These are phyloP conservation scores for Ophiostoma quercus DNA, from an alignment of 2,329 filamentous ascomycete genomes.

Conservation along the genomic window DNA sequence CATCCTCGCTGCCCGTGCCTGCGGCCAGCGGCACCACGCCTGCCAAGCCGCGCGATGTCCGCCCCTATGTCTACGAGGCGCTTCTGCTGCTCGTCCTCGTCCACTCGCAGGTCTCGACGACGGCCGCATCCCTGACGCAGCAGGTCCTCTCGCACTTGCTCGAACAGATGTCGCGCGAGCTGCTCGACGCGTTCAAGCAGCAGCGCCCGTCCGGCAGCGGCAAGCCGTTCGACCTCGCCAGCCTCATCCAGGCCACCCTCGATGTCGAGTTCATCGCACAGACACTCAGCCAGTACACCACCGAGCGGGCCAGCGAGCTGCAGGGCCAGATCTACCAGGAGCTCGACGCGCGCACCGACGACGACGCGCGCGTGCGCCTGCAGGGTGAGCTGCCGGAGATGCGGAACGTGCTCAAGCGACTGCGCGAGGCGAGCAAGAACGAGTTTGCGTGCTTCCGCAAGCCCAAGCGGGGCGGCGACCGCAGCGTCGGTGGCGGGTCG, in stretches of 20 bases:
- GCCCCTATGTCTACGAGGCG: conserved; percentile 82
- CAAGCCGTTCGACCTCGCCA: conserved; percentile 61
- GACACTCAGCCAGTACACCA: conserved; percentile 84
- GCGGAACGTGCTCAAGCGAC: conserved; percentile 76
- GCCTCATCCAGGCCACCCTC: conserved; percentile 92
- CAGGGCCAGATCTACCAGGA: conserved; percentile 86
- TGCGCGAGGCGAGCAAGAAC: conserved; percentile 74
- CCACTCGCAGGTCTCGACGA: conserved; percentile 83
- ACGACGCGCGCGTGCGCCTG: conserved; percentile 70
- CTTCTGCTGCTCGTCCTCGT: conserved; percentile 83
- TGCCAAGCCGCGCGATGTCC: conserved; percentile 62
- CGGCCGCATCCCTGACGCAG: conserved; percentile 66
- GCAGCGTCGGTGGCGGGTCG: background rate
- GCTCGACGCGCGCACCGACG: conserved; percentile 82
- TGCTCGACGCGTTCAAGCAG: conserved; percentile 73
- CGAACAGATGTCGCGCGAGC: conserved; percentile 70
- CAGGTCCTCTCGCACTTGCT: conserved; percentile 83
- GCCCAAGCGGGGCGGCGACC: conserved; percentile 40
- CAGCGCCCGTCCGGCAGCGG: conserved; percentile 34
- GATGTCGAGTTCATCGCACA: conserved; percentile 97
- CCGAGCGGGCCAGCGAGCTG: conserved; percentile 70
- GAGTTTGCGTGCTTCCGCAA: conserved; percentile 85
- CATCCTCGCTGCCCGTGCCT: background rate
- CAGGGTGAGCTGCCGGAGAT: conserved; percentile 88
- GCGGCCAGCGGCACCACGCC: conserved; percentile 57